Base-by-base conservation (phyloP, 345 rosid species). In the Salix purpurea region DNA sequence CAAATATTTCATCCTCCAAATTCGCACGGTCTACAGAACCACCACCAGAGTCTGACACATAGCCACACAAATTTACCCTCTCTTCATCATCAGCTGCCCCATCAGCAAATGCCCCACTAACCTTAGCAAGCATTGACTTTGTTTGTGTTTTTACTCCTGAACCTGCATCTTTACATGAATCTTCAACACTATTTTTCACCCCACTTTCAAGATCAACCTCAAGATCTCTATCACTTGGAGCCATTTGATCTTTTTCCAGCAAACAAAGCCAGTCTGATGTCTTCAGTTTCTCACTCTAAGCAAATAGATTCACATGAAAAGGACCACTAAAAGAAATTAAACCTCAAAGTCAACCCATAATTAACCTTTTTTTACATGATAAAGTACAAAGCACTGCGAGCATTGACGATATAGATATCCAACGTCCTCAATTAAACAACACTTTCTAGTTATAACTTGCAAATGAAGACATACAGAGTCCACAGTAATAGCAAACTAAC, bases 131-230 rank as follows among this genome's bases (percentile, higher is more conserved):
- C 67, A 77, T 50, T 18, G 67, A 36, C 56, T 58, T 76, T 15
- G 69, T 80, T 78, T 82, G 88, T 56, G 64, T 79, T 84, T 70
- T 75, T 42, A 77, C 69, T 40, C 75, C 81, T 0, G 50, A 76
- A 67, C 68, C 65, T 15, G 79, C 71, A 5, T 84, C 81, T 46
- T 81, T 79, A 2, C 85, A 80, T 6, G 66, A 46, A 80, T 81
- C 84, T 60, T 84, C 84, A 58, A 71, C 82, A 78, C 73, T 77
- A 80, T 75, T 78, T 2, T 72, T 11, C n/a, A 75, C 66, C 62
- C 96, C 97, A 72, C 79, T 85, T 84, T 93, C 99, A 39, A 91
- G 93, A 88, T 90, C 96, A 77, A 88, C 84, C 37, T 86, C 91
- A 50, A 86, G 77, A 76, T 82, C 90, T 42, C 74, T 76, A 28